Evolutionary conservation across 768 basidiomycete species (phyloP).

Genomic region (Leccinum subgranulosum): DNA sequence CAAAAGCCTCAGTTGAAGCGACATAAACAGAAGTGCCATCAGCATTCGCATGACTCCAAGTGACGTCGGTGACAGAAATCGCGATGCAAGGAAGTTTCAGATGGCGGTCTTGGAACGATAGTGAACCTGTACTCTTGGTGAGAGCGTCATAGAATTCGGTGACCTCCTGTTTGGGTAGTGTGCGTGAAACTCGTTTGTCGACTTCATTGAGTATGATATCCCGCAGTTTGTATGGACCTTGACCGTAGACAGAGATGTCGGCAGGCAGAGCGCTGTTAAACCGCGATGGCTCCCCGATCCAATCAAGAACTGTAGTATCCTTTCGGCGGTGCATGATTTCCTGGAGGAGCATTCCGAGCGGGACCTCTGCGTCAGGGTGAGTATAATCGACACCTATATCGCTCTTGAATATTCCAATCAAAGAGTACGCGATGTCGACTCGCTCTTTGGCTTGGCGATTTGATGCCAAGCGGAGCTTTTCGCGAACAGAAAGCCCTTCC

Average conservation of each 20-base stretch:
- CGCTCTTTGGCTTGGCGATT: slow-evolving; percentile 5
- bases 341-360: slow-evolving; percentile 12
- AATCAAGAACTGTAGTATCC: slow-evolving; percentile 19
- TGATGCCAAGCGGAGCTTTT: slow-evolving; percentile 12
- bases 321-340: slow-evolving; percentile 10
- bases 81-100: slow-evolving; percentile 13
- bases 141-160: neutral
- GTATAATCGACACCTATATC: slow-evolving; percentile 4
- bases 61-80: neutral
- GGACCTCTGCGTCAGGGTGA: neutral
- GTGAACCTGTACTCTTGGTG: neutral
- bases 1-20: slow-evolving; percentile 1
- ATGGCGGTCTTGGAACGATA: slow-evolving; percentile 3
- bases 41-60: neutral
- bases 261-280: slow-evolving; percentile 18
- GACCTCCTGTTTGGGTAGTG: neutral
- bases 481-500: neutral
- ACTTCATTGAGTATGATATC: neutral
- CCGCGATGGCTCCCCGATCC: slow-evolving; percentile 13
- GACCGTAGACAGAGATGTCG: slow-evolving; percentile 11
- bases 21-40: neutral
- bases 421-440: slow-evolving; percentile 13
- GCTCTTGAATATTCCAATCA: slow-evolving; percentile 17
- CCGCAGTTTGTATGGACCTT: neutral
- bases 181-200: neutral